phyloP scores from a whole-genome alignment of 1,139 yeast species.

The Geotrichum phurueaensis region DNA sequence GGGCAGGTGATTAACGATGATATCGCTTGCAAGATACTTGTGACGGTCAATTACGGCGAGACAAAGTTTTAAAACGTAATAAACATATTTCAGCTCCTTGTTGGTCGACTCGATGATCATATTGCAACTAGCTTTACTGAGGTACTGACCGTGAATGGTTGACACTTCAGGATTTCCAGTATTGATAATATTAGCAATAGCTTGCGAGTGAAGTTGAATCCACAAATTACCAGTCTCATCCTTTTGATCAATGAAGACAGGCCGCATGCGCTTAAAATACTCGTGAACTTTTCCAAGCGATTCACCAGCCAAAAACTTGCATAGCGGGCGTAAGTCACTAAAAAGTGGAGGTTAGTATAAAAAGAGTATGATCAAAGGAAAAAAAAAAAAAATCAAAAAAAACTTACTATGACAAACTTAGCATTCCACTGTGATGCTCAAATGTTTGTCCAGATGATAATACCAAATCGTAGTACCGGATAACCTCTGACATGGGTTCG shows the following conservation, averaged over 20 bases:
- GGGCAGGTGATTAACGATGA: slow-evolving; percentile 26
- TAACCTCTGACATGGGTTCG: slow-evolving; percentile 42
- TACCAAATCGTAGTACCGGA: slow-evolving; percentile 32
- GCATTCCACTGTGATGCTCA: slow-evolving; percentile 29
- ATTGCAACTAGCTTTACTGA: slow-evolving; percentile 19
- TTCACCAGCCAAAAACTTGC: slow-evolving; percentile 31
- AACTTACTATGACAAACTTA: slow-evolving; percentile 28
- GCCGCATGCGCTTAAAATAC: slow-evolving; percentile 25
- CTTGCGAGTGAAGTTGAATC: slow-evolving; percentile 31
- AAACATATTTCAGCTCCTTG: slow-evolving; percentile 27
- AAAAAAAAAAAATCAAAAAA: no score
- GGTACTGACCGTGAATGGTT: slow-evolving; percentile 25
- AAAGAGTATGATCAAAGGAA: not conserved
- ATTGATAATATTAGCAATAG: slow-evolving; percentile 26
- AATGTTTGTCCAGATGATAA: slow-evolving; percentile 30
- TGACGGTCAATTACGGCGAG: slow-evolving; percentile 28
- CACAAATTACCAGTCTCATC: slow-evolving; percentile 29
- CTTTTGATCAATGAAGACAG: slow-evolving; percentile 25
- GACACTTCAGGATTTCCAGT: slow-evolving; percentile 27
- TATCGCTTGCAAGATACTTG: slow-evolving; percentile 28
- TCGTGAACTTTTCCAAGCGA: slow-evolving; percentile 29
- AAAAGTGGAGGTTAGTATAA: slow-evolving; percentile 6
- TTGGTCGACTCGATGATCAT: slow-evolving; percentile 13
- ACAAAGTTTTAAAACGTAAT: slow-evolving; percentile 25
- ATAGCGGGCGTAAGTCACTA: slow-evolving; percentile 30